These are phyloP conservation scores for Saturnispora gosingensis DNA, from an alignment of 805 yeast genomes.

Conservation along the genomic window DNA sequence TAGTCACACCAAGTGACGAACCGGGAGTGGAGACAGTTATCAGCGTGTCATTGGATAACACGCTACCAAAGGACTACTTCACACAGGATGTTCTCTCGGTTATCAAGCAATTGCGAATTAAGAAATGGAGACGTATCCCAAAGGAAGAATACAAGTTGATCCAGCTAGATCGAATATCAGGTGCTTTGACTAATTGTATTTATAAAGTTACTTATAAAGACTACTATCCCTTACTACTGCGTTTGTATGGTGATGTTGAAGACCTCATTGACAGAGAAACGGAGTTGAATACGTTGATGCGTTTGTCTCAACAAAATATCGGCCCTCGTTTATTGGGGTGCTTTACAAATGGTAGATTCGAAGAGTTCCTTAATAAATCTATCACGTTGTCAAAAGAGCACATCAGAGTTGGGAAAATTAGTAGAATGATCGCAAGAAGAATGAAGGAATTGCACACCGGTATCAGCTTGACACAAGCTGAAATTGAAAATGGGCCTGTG, in stretches of 20 bases:
- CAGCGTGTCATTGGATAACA: constrained; percentile 57
- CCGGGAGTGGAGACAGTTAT: constrained; percentile 23
- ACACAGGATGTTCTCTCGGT: constrained; percentile 69
- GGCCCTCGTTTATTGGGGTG: constrained; percentile 89
- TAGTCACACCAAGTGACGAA: background rate
- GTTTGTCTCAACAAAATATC: constrained; percentile 66
- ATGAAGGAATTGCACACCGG: constrained; percentile 91
- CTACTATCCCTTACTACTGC: constrained; percentile 54
- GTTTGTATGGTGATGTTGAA: constrained; percentile 87
- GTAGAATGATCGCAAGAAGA: constrained; percentile 84
- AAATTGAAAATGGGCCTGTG: constrained; percentile 51
- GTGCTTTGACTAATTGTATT: constrained; percentile 89
- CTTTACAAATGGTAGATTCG: constrained; percentile 87
- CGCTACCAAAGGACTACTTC: constrained; percentile 76
- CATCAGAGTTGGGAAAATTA: constrained; percentile 64
- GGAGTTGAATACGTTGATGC: constrained; percentile 64
- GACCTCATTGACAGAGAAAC: constrained; percentile 76
- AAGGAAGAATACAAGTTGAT: constrained; percentile 34
- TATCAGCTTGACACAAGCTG: constrained; percentile 52
- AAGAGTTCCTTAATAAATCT: constrained; percentile 83
- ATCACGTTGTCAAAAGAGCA: constrained; percentile 64
- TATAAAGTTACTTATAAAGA: constrained; percentile 46
- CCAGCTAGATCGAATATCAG: constrained; percentile 61
- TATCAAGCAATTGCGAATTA: constrained; percentile 52
- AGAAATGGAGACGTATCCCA: constrained; percentile 67